phyloP scores from a whole-genome alignment of 805 yeast species.

The Lipomyces sp. region DNA sequence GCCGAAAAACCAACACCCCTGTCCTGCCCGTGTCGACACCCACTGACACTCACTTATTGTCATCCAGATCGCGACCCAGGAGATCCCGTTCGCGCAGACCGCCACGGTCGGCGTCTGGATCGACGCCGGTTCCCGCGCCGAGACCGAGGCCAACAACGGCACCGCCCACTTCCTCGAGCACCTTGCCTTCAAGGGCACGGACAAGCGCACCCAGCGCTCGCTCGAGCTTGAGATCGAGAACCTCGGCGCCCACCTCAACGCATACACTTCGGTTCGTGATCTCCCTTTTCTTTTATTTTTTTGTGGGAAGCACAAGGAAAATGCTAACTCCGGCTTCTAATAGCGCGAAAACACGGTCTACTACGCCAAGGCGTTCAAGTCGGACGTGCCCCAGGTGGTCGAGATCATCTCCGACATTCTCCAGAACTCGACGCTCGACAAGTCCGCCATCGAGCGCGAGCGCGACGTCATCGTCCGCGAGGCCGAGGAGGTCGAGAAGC shows the following conservation, averaged over 20 bases:
- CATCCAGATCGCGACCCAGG: constrained; percentile 62
- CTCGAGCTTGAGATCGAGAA: constrained; percentile 93
- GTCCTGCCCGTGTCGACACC: no score
- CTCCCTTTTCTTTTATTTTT: background rate
- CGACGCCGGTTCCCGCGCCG: constrained; percentile 98
- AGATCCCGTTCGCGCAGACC: constrained; percentile 79
- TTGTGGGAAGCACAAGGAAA: background rate
- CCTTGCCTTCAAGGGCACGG: constrained; percentile 92
- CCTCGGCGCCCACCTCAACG: constrained; percentile 94
- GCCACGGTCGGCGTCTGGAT: constrained; percentile 99
- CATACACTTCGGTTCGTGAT: constrained; percentile 69
- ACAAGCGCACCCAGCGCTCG: constrained; percentile 69
- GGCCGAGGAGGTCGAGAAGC: constrained; percentile 95
- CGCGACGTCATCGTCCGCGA: constrained; percentile 95
- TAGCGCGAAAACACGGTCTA: constrained; percentile 91
- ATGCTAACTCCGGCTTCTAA: background rate
- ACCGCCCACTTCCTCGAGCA: constrained; percentile 98
- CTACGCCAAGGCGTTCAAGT: constrained; percentile 80
- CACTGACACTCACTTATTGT: background rate
- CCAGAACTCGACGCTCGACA: constrained; percentile 79
- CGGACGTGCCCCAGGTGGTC: constrained; percentile 79
- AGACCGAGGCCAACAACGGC: constrained; percentile 76
- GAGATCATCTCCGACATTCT: constrained; percentile 87
- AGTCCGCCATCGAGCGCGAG: constrained; percentile 86
- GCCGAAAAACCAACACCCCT: no score